phyloP scores from a whole-genome alignment of 2,329 filamentous ascomycete species.

The Pleurostoma richardsiae region DNA sequence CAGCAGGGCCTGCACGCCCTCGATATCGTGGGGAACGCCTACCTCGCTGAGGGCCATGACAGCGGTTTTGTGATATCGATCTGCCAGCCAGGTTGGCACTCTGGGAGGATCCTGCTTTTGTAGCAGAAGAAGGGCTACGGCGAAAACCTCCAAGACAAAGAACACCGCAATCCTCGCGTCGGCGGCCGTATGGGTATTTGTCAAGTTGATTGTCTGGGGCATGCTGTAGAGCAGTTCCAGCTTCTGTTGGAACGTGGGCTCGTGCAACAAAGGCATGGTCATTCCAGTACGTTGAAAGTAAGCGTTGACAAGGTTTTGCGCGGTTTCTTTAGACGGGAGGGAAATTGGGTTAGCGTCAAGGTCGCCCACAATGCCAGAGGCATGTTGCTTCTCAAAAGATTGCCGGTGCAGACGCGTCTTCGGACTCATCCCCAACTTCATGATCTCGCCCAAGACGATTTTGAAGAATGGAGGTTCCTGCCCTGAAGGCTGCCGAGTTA shows the following conservation, averaged over 20 bases:
- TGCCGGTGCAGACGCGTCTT: neutral
- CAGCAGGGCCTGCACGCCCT: constrained; percentile 8
- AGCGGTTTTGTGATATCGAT: constrained; percentile 1
- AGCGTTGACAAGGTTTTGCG: neutral
- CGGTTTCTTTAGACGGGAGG: neutral
- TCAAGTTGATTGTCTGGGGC: neutral
- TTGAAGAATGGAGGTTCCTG: neutral
- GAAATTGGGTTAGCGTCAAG: neutral
- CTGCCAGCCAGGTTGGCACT: neutral
- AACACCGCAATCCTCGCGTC: constrained; percentile 1
- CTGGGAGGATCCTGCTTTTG: constrained; percentile 3
- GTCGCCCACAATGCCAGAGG: neutral
- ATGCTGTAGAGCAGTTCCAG: neutral
- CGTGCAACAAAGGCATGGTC: neutral
- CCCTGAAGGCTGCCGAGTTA: neutral
- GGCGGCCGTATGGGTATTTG: neutral
- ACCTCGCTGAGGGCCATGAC: neutral
- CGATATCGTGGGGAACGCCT: constrained; percentile 3
- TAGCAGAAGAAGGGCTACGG: constrained; percentile 2
- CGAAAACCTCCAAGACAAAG: constrained; percentile 7
- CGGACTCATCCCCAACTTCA: neutral
- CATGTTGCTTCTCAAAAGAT: neutral
- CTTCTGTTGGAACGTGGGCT: neutral
- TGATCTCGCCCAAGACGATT: neutral
- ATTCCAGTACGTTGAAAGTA: neutral